Evolutionary conservation across 2,329 filamentous ascomycete species (phyloP), one percentile per base, ranked within the genome.

Genomic region (Mycocentrospora acerina): DNA sequence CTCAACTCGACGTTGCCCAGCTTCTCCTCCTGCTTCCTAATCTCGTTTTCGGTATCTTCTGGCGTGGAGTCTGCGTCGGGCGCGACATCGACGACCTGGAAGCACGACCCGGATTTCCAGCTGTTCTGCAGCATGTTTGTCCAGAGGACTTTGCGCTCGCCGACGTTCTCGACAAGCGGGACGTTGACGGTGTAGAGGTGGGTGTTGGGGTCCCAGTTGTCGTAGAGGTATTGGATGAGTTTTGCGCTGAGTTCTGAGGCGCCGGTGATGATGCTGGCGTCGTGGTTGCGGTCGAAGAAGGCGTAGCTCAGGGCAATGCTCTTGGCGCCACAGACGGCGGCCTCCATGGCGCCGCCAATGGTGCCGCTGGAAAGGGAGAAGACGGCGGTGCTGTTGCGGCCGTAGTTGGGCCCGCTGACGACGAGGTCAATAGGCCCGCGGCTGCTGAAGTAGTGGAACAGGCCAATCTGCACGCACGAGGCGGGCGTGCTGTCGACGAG

Each of bases 101-200:
- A 97, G 61, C 89, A 95, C 40, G 86, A 87, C 3, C 86, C 88
- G n/a, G 78, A 76, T 14, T 74, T 75, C 93, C 93, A 98, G 60
- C 85, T 83, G 66, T 97, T 98, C 70, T 95, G 88, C 58, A 97
- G 71, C 78, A 96, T 86, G 45, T 81, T 73, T 2, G 93, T 91
- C 71, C 83, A 95, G n/a, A 93, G 59, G 4, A 90, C 82, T 69
- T 87, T 89, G 37, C 78, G 77, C 13, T 72, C 64, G 52, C 84
- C 84, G 1, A 96, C 81, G 6, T 82, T 85, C 43, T 87, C 83
- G 11, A 93, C 77, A 9, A 97, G 73, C 14, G 93, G 91, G 7
- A 97, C 85, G 61, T 97, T 97, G 53, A 97, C 83, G 32, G 80
- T 86, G 67, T 95, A 97, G n/a, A 97, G 71, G 60, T 95, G 88